These are phyloP conservation scores for sunflower (Helianthus annuus) DNA, from an alignment of 129 eudicot species.

Conservation along the genomic window DNA sequence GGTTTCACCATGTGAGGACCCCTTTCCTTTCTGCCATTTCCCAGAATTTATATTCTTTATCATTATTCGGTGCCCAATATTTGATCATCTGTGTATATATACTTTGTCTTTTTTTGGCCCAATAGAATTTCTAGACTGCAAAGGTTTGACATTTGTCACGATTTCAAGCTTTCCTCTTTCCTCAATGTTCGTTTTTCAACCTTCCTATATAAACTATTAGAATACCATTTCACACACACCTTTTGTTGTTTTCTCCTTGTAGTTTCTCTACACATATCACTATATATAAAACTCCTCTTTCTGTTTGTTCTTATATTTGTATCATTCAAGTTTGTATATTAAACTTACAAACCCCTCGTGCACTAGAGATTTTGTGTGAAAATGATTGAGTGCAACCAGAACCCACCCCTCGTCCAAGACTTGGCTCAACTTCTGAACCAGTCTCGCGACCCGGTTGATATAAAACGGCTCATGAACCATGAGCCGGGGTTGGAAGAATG, in stretches of 20 bases:
- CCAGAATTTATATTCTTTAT: constrained; percentile 26
- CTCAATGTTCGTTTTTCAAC: constrained; percentile 15
- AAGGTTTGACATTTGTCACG: constrained; percentile 43
- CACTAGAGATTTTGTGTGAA: constrained; percentile 31
- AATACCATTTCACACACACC: constrained; percentile 12
- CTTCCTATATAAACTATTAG: not conserved
- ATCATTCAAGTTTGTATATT: constrained; percentile 26
- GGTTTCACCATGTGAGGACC: constrained; percentile 21
- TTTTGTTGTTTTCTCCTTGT: constrained; percentile 44
- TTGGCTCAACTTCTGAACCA: constrained; percentile 37
- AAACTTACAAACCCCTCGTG: constrained; percentile 32
- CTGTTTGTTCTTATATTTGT: constrained; percentile 24
- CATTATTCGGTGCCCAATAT: constrained; percentile 32
- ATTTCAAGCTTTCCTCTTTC: constrained; percentile 25
- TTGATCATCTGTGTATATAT: constrained; percentile 22
- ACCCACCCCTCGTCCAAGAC: constrained; percentile 49
- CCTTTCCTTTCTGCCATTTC: constrained; percentile 21
- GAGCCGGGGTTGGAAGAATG: constrained; percentile 36
- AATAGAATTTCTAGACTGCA: constrained; percentile 25
- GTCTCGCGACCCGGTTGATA: constrained; percentile 1
- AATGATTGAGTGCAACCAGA: constrained; percentile 42
- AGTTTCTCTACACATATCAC: constrained; percentile 18
- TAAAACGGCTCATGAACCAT: not conserved
- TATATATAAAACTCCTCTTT: constrained; percentile 37
- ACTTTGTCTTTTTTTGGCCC: constrained; percentile 40